A percentile compares a stretch with the other conserved stretches of the same genome.
These are phyloP conservation scores for Chloroidium sp. DNA, from an alignment of 163 green algal species.

Conservation along the genomic window DNA sequence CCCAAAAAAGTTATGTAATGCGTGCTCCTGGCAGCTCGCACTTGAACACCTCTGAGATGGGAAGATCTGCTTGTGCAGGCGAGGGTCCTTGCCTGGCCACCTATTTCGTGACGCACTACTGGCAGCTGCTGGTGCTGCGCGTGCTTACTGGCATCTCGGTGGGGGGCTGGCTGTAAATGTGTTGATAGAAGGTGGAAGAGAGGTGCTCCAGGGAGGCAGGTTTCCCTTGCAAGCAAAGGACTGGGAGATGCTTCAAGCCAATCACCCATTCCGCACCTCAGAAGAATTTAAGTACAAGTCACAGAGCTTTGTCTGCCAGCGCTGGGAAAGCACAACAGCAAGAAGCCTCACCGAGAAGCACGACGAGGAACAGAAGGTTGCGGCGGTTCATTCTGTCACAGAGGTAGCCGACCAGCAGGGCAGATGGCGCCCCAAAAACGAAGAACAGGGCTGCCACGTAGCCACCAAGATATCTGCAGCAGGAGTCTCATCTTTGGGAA, in stretches of 20 bases:
- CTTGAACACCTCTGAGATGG: not conserved
- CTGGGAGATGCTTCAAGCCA: too few relatives aligned
- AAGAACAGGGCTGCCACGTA: conserved; percentile 71
- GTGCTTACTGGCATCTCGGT: conserved; percentile 73
- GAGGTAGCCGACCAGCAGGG: conserved; percentile 71
- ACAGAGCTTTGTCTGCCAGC: too few relatives aligned
- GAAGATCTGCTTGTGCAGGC: conserved; percentile 18
- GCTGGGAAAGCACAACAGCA: too few relatives aligned
- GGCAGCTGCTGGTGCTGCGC: conserved; percentile 77
- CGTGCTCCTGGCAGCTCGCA: not conserved
- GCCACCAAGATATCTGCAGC: conserved; percentile 38
- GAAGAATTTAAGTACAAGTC: too few relatives aligned
- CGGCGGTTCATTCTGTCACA: conserved; percentile 54
- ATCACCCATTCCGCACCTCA: too few relatives aligned
- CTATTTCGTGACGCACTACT: conserved; percentile 60
- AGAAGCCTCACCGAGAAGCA: conserved; percentile 53
- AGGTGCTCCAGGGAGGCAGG: too few relatives aligned
- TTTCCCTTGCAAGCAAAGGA: too few relatives aligned
- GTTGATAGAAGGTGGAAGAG: too few relatives aligned
- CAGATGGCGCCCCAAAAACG: conserved; percentile 59
- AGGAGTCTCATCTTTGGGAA: too few relatives aligned
- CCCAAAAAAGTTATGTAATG: not conserved
- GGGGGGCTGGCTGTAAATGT: too few relatives aligned
- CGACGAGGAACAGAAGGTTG: conserved; percentile 65
- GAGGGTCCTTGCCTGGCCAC: conserved; percentile 66